Conservation (phyloP, 257 asterid species). For the Catharanthus roseus region DNA sequence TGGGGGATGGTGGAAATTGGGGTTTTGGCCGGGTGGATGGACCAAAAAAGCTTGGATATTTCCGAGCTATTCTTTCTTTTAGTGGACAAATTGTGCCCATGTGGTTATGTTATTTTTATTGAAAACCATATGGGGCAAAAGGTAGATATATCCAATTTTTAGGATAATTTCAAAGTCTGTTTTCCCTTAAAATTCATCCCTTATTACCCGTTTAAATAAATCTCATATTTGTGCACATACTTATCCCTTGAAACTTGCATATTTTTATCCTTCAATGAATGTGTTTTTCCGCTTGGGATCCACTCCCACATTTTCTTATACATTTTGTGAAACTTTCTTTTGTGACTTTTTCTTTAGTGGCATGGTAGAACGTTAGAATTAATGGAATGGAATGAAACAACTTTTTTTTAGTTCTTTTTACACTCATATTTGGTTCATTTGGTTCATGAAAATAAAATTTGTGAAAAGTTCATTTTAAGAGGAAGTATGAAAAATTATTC, state of each 20-base stretch:
- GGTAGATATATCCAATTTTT: conserved; percentile 19
- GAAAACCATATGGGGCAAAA: conserved; percentile 23
- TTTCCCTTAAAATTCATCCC: conserved; percentile 1
- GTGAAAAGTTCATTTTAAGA: too few relatives aligned
- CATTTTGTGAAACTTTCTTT: too few relatives aligned
- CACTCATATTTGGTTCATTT: too few relatives aligned
- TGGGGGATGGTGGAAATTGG: conserved; percentile 19
- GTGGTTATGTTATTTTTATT: conserved; percentile 39
- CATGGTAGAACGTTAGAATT: too few relatives aligned
- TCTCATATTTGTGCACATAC: background rate
- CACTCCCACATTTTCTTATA: too few relatives aligned
- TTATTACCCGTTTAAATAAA: background rate
- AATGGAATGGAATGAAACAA: too few relatives aligned
- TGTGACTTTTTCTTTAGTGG: too few relatives aligned
- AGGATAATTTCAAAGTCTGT: conserved; percentile 7
- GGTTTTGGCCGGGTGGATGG: conserved; percentile 11
- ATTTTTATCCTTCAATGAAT: too few relatives aligned
- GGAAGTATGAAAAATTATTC: too few relatives aligned
- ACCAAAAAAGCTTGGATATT: conserved; percentile 20
- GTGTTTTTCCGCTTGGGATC: too few relatives aligned
- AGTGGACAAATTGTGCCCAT: conserved; percentile 18
- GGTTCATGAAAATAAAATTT: too few relatives aligned
- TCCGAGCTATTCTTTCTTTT: conserved; percentile 20
- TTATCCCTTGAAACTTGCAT: background rate
- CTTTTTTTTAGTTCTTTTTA: too few relatives aligned